Conservation (phyloP, 2,329 filamentous ascomycete species). For the Fusarium cyanostomum region DNA sequence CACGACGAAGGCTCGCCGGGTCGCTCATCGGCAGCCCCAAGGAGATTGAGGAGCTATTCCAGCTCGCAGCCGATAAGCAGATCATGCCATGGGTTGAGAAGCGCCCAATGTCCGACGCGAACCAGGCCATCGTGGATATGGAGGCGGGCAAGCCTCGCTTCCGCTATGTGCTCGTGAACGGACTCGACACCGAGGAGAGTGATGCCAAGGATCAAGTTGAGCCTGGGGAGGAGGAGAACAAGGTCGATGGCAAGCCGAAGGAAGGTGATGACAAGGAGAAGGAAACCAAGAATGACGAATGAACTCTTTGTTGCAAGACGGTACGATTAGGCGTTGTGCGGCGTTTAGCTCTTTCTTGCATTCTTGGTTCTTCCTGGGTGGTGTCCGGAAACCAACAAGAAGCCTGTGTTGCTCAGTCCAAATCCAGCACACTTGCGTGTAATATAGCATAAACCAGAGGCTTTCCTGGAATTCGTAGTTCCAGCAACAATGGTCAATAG, state of each 20-base stretch:
- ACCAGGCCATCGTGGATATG: conserved; percentile 64
- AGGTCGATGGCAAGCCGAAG: background rate
- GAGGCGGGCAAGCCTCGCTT: conserved; percentile 61
- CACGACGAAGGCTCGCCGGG: conserved; percentile 43
- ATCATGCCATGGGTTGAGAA: conserved; percentile 66
- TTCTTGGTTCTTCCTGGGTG: conserved; percentile 1
- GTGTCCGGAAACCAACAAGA: background rate
- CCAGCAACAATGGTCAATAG: background rate
- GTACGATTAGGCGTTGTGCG: background rate
- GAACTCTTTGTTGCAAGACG: background rate
- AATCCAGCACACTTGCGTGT: background rate
- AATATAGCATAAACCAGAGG: conserved; percentile 1
- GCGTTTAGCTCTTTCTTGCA: background rate
- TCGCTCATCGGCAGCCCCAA: conserved; percentile 58
- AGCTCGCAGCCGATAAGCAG: conserved; percentile 64
- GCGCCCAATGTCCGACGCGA: conserved; percentile 63
- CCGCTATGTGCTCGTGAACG: conserved; percentile 55
- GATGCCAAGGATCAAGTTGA: background rate
- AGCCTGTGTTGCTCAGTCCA: background rate
- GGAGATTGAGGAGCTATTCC: conserved; percentile 68
- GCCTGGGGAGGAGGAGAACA: background rate
- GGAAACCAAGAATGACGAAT: conserved; percentile 4
- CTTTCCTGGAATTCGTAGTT: background rate
- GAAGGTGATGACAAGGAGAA: background rate
- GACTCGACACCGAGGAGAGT: background rate